Percentiles rank a stretch among this genome's conserved stretches.
phyloP scores from a whole-genome alignment of 1,284 basidiomycete species.

The Ustilago crameri region DNA sequence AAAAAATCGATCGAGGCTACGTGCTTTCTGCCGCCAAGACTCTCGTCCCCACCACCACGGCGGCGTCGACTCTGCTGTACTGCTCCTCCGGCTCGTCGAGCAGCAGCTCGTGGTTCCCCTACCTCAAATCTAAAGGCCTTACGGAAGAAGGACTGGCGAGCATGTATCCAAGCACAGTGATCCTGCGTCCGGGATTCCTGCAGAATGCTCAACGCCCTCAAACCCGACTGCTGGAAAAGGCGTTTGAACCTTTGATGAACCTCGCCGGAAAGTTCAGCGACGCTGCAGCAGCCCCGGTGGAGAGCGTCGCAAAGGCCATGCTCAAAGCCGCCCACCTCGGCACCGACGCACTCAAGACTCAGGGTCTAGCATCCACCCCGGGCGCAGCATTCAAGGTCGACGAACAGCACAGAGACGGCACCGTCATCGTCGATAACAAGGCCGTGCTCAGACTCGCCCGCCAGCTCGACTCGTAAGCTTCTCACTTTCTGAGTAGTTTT shows the following conservation, averaged over 20 bases:
- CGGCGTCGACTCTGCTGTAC: slow-evolving; percentile 76
- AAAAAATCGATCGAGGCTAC: slow-evolving; percentile 81
- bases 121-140: slow-evolving; percentile 74
- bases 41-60: slow-evolving; percentile 70
- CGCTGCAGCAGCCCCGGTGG: slow-evolving; percentile 16
- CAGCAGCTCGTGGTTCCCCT: slow-evolving; percentile 51
- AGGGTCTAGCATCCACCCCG: slow-evolving; percentile 7
- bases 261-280: slow-evolving; percentile 10
- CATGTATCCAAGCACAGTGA: slow-evolving; percentile 76
- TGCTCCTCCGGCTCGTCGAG: slow-evolving; percentile 72
- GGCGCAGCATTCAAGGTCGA: slow-evolving; percentile 20
- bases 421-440: slow-evolving; percentile 10
- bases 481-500: too few relatives aligned
- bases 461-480: too few relatives aligned
- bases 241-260: slow-evolving; percentile 11
- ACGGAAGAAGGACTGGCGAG: slow-evolving; percentile 77
- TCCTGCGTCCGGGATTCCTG: slow-evolving; percentile 76
- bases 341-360: slow-evolving; percentile 19
- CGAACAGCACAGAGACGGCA: slow-evolving; percentile 1
- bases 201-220: slow-evolving; percentile 60
- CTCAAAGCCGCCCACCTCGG: slow-evolving; percentile 30
- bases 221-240: slow-evolving; percentile 68
- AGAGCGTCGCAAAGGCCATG: slow-evolving; percentile 42
- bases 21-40: slow-evolving; percentile 77
- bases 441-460: slow-evolving; percentile 17